Percentiles rank a stretch among this genome's conserved stretches.
phyloP scores from a whole-genome alignment of 208 protist genomes.

The Vickermania spadyakhi region DNA sequence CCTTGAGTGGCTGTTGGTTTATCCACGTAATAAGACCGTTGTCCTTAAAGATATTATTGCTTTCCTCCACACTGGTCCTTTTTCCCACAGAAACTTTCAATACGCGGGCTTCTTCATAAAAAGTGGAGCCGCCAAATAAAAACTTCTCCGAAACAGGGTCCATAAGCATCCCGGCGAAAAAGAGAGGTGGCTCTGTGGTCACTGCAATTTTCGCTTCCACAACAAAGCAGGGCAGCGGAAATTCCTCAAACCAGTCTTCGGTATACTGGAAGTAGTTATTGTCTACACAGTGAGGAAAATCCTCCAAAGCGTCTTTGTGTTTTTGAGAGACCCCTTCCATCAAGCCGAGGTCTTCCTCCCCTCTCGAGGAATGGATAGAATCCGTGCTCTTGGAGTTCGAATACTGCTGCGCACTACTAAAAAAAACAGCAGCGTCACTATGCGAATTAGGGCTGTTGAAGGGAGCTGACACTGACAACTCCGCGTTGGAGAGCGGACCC shows the following conservation, averaged over 20 bases:
- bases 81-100: constrained; percentile 14
- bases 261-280: constrained; percentile 10
- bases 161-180: constrained; percentile 46
- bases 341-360: too few relatives aligned
- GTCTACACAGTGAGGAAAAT: constrained; percentile 7
- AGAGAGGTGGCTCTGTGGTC: constrained; percentile 52
- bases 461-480: too few relatives aligned
- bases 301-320: neutral
- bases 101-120: constrained; percentile 61
- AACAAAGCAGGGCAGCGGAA: neutral
- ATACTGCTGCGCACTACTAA: neutral
- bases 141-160: constrained; percentile 37
- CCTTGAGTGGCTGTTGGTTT: neutral
- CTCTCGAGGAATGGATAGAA: neutral
- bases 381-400: constrained; percentile 2
- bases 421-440: neutral
- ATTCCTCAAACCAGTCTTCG: constrained; percentile 6
- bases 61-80: neutral
- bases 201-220: constrained; percentile 14
- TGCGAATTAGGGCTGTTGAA: too few relatives aligned
- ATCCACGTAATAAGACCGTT: neutral
- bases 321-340: neutral
- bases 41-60: neutral
- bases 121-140: constrained; percentile 53
- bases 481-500: too few relatives aligned